Conservation (phyloP, 148 eudicot species). For the Fagopyrum tataricum region DNA sequence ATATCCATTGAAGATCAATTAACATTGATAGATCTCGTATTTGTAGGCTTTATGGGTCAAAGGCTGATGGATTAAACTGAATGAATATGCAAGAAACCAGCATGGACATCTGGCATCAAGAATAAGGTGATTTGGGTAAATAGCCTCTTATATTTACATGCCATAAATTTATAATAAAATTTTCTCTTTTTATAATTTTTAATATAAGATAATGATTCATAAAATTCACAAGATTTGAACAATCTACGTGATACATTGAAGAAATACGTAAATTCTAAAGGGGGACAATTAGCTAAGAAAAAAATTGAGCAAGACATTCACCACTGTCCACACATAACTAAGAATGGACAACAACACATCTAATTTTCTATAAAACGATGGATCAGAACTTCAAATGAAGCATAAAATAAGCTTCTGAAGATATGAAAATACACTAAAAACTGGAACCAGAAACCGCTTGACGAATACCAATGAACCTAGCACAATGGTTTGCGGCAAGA, state of each 20-base stretch:
- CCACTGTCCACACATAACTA: too few relatives aligned
- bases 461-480: background rate
- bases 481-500: background rate
- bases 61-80: background rate
- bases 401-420: background rate
- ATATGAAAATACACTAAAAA: background rate
- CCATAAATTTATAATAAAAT: too few relatives aligned
- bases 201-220: too few relatives aligned
- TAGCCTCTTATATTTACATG: too few relatives aligned
- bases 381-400: background rate
- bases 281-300: too few relatives aligned
- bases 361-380: background rate
- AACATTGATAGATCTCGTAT: background rate
- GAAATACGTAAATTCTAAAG: too few relatives aligned
- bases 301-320: too few relatives aligned
- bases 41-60: background rate
- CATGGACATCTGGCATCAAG: background rate
- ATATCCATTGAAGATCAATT: background rate
- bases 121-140: too few relatives aligned
- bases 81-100: background rate
- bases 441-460: background rate
- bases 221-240: too few relatives aligned
- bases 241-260: too few relatives aligned
- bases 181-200: too few relatives aligned
- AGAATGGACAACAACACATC: too few relatives aligned